These are phyloP conservation scores for Xylaria sp. DNA, from an alignment of 2,329 filamentous ascomycete genomes.

Conservation along the genomic window DNA sequence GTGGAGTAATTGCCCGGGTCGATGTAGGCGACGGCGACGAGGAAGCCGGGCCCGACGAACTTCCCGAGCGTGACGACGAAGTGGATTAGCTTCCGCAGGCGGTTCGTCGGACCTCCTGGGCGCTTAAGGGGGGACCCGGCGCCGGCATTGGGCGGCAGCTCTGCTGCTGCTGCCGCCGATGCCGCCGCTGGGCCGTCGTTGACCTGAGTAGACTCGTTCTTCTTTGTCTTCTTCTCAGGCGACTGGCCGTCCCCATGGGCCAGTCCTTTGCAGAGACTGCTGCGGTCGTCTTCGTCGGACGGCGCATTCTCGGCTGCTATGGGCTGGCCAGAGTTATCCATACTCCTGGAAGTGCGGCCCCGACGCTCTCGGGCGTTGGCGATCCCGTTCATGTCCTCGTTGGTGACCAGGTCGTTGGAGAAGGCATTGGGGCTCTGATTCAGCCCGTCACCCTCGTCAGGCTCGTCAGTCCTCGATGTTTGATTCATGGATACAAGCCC, in stretches of 20 bases:
- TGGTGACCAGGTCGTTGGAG: slow-evolving; percentile 67
- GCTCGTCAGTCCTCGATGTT: slow-evolving; percentile 55
- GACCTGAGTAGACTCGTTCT: slow-evolving; percentile 31
- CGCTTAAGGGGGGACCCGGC: slow-evolving; percentile 8
- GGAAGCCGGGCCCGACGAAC: slow-evolving; percentile 76
- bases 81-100: slow-evolving; percentile 40
- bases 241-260: slow-evolving; percentile 42
- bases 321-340: slow-evolving; percentile 46
- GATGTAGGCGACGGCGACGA: slow-evolving; percentile 70
- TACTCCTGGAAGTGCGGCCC: slow-evolving; percentile 40
- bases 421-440: slow-evolving; percentile 67
- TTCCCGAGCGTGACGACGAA: slow-evolving; percentile 60
- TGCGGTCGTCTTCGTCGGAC: slow-evolving; percentile 39
- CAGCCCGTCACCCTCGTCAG: slow-evolving; percentile 54
- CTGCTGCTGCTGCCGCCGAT: slow-evolving; percentile 13
- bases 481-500: slow-evolving; percentile 44
- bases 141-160: neutral
- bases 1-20: slow-evolving; percentile 77
- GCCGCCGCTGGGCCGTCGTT: slow-evolving; percentile 30
- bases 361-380: slow-evolving; percentile 56
- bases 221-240: slow-evolving; percentile 35
- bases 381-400: slow-evolving; percentile 65
- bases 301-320: slow-evolving; percentile 40
- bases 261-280: slow-evolving; percentile 35
- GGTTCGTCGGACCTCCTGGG: slow-evolving; percentile 31